phyloP scores from a whole-genome alignment of 768 basidiomycete genomes.

The Podaxis mareebaensis region DNA sequence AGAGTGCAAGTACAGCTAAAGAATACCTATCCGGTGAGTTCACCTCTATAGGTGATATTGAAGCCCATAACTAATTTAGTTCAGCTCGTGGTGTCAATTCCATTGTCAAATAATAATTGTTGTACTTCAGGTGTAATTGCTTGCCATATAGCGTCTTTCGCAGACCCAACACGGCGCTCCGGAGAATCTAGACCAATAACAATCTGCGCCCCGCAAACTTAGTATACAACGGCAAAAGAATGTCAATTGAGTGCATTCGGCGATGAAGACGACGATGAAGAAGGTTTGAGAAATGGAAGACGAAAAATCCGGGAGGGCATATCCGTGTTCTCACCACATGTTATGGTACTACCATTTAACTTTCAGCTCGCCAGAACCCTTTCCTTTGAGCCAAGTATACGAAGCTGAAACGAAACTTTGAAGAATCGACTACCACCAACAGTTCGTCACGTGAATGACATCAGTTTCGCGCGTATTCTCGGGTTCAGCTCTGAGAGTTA shows the following conservation, averaged over 20 bases:
- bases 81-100: constrained; percentile 39
- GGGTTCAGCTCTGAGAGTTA: background rate
- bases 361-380: constrained; percentile 1
- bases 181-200: too few species aligned
- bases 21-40: constrained; percentile 68
- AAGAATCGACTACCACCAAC: too few species aligned
- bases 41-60: background rate
- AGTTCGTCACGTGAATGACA: constrained; percentile 6
- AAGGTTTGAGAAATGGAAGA: background rate
- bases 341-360: too few species aligned
- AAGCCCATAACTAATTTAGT: constrained; percentile 16
- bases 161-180: too few species aligned
- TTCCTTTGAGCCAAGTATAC: background rate
- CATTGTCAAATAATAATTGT: constrained; percentile 32
- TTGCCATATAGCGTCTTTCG: background rate
- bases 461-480: constrained; percentile 3
- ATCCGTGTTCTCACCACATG: too few species aligned
- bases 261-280: too few species aligned
- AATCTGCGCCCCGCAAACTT: too few species aligned
- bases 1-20: constrained; percentile 73
- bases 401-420: background rate
- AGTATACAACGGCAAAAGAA: too few species aligned
- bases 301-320: background rate
- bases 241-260: too few species aligned
- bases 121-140: background rate